Evolutionary conservation across 495 filamentous ascomycete genomes (phyloP), one percentile per base, ranked within the genome.

Genomic region (Staphylotrichum longicolle): DNA sequence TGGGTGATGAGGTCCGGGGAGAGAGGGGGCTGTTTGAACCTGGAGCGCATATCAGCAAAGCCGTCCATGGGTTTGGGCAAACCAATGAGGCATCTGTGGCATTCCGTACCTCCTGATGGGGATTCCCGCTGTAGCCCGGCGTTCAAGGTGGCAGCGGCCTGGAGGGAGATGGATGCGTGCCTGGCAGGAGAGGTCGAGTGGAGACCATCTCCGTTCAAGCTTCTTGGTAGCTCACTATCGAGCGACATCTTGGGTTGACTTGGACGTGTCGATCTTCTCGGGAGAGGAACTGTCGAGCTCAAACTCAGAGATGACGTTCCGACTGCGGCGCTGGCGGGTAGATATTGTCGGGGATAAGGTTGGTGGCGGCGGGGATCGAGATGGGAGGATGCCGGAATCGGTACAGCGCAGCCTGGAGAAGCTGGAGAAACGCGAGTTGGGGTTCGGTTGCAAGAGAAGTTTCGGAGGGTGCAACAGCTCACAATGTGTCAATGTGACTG

Each of bases 131-230:
- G 86, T 8, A 90, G 78, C 37, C 87, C 84, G 12, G 87, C 85
- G 68, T 90, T 91, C 62, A 89, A 80, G 14, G 86, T 83, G 5
- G 86, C 88, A 12, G 88, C 81, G 51, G 87, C 83, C 65, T 87
- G 84, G 33, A 90, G 78, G 8, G 86, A 89, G 34, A 79, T 76
- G 9, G 86, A 84, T 14, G 85, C 81, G 33, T 82, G 83, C 52
- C 87, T 75, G 20, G 54, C 33, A 3, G 86, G 79, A 45, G 83
- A 83, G 5, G 82, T 74, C 14, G 84, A 80, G 27, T 77, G 75
- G 12, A 74, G 80, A 67, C 79, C 73, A 59, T 71, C 69, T 34
- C 61, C 47, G 27, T 46, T 55, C 32, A 54, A 57, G 46, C 47
- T 53, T 63, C 63, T 64, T 67, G 71, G 33, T 75, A 75, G 48